A percentile compares a stretch with the other conserved stretches of the same genome.
These are phyloP conservation scores for Penicillium sp. DNA, from an alignment of 2,329 filamentous ascomycete species.

Conservation along the genomic window DNA sequence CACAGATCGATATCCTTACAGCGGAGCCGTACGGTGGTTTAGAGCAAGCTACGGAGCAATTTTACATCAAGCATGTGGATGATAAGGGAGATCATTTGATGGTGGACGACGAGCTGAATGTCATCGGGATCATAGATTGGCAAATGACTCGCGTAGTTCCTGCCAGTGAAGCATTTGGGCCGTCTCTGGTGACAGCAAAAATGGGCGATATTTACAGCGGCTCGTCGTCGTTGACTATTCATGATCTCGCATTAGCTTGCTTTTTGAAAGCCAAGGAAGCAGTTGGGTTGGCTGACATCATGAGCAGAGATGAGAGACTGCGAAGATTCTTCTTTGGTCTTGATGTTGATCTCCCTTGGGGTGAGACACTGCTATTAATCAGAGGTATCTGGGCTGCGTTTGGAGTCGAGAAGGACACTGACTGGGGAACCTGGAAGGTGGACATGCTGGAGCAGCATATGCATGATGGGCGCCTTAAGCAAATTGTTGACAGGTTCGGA, in stretches of 20 bases:
- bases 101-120: not conserved
- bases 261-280: not conserved
- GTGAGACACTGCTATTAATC: not conserved
- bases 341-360: not conserved
- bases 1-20: not conserved
- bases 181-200: not conserved
- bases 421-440: not conserved
- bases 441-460: not conserved
- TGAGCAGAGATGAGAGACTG: not conserved
- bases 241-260: not conserved
- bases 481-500: not conserved
- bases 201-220: not conserved
- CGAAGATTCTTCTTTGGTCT: not conserved
- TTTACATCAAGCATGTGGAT: not conserved
- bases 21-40: not conserved
- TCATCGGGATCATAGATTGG: not conserved
- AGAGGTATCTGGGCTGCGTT: not conserved
- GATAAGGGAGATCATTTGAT: not conserved
- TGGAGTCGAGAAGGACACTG: not conserved
- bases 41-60: not conserved
- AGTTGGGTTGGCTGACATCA: not conserved
- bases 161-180: not conserved
- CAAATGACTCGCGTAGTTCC: not conserved
- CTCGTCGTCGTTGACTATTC: not conserved
- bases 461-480: not conserved